Conservation (phyloP, 495 filamentous ascomycete genomes). For the Neurospora cerealis region DNA sequence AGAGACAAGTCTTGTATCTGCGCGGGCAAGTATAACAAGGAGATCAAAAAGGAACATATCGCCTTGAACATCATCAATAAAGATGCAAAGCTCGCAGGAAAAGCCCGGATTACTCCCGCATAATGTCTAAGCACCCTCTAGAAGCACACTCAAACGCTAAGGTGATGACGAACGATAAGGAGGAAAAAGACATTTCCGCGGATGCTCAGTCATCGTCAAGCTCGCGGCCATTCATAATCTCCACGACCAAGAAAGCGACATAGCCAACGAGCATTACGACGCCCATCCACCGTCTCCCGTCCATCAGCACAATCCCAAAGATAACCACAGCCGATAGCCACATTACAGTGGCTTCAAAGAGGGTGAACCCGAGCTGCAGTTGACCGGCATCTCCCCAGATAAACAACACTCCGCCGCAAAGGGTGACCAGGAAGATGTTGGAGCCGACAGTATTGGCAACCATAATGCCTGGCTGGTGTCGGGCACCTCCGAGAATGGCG, state of each 20-base stretch:
- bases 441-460: slow-evolving; percentile 45
- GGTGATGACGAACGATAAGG: neutral
- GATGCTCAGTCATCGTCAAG: slow-evolving; percentile 9
- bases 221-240: slow-evolving; percentile 20
- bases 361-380: slow-evolving; percentile 11
- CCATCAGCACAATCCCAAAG: slow-evolving; percentile 21
- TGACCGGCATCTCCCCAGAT: slow-evolving; percentile 15
- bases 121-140: neutral
- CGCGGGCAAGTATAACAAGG: neutral
- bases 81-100: neutral
- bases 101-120: neutral
- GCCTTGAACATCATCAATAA: neutral
- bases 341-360: slow-evolving; percentile 27
- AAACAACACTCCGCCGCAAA: slow-evolving; percentile 39
- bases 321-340: slow-evolving; percentile 27
- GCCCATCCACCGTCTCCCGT: slow-evolving; percentile 27
- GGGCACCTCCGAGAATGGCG: slow-evolving; percentile 33
- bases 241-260: slow-evolving; percentile 29
- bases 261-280: slow-evolving; percentile 27
- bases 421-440: slow-evolving; percentile 45
- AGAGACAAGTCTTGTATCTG: neutral
- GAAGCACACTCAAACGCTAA: neutral
- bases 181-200: neutral
- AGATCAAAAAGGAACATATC: neutral
- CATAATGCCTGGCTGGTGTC: slow-evolving; percentile 39